A percentile compares a stretch with the other conserved stretches of the same genome.
Conservation (phyloP, 139 green algal genomes). For the Haematococcus lacustris region DNA sequence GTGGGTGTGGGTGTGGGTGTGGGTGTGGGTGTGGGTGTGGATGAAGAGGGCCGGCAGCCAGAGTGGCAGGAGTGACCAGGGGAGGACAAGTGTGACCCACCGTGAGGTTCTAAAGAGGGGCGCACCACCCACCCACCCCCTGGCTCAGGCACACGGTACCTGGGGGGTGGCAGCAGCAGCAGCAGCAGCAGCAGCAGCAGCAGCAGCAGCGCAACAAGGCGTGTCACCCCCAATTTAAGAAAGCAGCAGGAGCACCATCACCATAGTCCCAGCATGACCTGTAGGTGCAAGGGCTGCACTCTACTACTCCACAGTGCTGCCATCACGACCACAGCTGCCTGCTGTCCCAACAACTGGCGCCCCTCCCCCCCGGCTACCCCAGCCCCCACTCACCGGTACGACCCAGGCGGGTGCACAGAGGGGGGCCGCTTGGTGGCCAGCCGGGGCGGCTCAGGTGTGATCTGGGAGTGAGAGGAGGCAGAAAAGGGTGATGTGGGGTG, state of each 20-base stretch:
- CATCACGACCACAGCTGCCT: no score
- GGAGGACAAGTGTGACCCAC: slow-evolving; percentile 5
- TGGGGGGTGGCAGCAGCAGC: slow-evolving; percentile 1
- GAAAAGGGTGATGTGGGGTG: background rate
- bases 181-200: no score
- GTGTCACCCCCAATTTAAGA: no score
- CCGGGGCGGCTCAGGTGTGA: slow-evolving; percentile 31
- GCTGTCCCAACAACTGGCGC: no score
- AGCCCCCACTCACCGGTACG: no score
- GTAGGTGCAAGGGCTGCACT: background rate
- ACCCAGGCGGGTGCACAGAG: slow-evolving; percentile 10
- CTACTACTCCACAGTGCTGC: no score
- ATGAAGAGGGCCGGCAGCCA: background rate
- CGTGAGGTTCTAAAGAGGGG: slow-evolving; percentile 38
- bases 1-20: no score
- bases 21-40: no score
- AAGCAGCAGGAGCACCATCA: no score
- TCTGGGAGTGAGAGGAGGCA: slow-evolving; percentile 5
- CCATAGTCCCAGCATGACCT: no score
- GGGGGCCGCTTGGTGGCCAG: slow-evolving; percentile 27
- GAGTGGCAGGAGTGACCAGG: background rate
- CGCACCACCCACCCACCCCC: slow-evolving; percentile 40
- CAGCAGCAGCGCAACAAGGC: no score
- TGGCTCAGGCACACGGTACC: slow-evolving; percentile 22
- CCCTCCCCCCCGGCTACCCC: no score